phyloP scores from a whole-genome alignment of 257 asterid species.

The Vinca minor region DNA sequence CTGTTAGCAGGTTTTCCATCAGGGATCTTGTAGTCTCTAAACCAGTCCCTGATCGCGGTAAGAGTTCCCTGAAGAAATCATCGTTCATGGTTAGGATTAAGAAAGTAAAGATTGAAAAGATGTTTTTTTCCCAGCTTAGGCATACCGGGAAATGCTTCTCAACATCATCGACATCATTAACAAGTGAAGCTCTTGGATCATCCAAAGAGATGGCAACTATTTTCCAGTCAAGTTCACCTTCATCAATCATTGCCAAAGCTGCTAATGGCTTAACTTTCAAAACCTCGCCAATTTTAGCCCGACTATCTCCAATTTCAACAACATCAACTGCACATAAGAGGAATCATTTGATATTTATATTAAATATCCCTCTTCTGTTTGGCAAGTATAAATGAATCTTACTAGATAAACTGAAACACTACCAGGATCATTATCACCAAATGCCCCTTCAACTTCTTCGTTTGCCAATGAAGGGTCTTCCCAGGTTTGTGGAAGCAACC shows the following conservation, averaged over 20 bases:
- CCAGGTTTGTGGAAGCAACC: slow-evolving; percentile 99
- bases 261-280: slow-evolving; percentile 90
- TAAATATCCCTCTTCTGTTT: slow-evolving; percentile 1
- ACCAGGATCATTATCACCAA: slow-evolving; percentile 99
- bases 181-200: slow-evolving; percentile 94
- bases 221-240: slow-evolving; percentile 99
- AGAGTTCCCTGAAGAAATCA: slow-evolving; percentile 74
- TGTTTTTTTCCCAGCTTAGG: slow-evolving; percentile 5
- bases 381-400: slow-evolving; percentile 5
- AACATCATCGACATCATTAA: slow-evolving; percentile 79
- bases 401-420: slow-evolving; percentile 5
- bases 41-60: slow-evolving; percentile 95
- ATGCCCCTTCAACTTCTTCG: slow-evolving; percentile 90
- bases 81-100: not conserved
- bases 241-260: slow-evolving; percentile 95
- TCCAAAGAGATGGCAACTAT: slow-evolving; percentile 89
- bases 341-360: not conserved
- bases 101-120: not conserved
- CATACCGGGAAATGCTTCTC: slow-evolving; percentile 96
- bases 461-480: slow-evolving; percentile 87
- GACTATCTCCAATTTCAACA: slow-evolving; percentile 83
- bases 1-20: slow-evolving; percentile 96
- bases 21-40: slow-evolving; percentile 97
- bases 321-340: slow-evolving; percentile 71
- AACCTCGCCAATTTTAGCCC: slow-evolving; percentile 65